Conservation (phyloP, 495 filamentous ascomycete genomes). For the Hypomontagnella monticulosa region DNA sequence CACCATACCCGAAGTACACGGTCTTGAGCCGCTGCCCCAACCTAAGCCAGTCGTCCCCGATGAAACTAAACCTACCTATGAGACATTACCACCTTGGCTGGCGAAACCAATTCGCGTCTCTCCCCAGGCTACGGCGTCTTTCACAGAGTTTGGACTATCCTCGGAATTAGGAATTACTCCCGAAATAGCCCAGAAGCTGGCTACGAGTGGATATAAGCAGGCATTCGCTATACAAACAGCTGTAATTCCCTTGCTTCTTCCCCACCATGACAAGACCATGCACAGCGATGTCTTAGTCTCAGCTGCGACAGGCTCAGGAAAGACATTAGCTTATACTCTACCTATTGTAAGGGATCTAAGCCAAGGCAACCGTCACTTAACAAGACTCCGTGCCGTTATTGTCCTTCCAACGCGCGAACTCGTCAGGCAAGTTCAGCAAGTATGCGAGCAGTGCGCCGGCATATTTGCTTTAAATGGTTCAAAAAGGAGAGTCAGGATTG, state of each 20-base stretch:
- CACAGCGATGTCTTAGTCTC: conserved; percentile 85
- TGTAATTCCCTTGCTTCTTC: conserved; percentile 79
- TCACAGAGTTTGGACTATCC: conserved; percentile 68
- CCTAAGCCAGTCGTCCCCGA: conserved; percentile 68
- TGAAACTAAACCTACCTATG: conserved; percentile 59
- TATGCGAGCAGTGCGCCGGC: conserved; percentile 71
- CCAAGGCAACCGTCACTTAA: conserved; percentile 56
- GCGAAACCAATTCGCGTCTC: conserved; percentile 73
- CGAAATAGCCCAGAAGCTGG: conserved; percentile 61
- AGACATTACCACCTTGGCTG: conserved; percentile 77
- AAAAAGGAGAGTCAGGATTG: conserved; percentile 73
- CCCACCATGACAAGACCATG: conserved; percentile 59
- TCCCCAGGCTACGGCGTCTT: conserved; percentile 65
- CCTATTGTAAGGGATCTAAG: conserved; percentile 82
- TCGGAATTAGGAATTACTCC: conserved; percentile 59
- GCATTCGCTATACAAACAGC: conserved; percentile 88
- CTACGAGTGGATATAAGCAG: conserved; percentile 70
- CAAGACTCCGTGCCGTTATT: conserved; percentile 76
- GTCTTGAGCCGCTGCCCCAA: conserved; percentile 80
- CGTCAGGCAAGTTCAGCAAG: conserved; percentile 80
- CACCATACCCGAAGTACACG: conserved; percentile 63
- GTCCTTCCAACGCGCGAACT: conserved; percentile 91
- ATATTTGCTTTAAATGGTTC: conserved; percentile 58
- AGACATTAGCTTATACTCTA: conserved; percentile 90
- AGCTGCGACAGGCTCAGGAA: conserved; percentile 91